Percentiles rank a stretch among this genome's conserved stretches.
Conservation (phyloP, 768 basidiomycete genomes). For the Kwoniella pini region DNA sequence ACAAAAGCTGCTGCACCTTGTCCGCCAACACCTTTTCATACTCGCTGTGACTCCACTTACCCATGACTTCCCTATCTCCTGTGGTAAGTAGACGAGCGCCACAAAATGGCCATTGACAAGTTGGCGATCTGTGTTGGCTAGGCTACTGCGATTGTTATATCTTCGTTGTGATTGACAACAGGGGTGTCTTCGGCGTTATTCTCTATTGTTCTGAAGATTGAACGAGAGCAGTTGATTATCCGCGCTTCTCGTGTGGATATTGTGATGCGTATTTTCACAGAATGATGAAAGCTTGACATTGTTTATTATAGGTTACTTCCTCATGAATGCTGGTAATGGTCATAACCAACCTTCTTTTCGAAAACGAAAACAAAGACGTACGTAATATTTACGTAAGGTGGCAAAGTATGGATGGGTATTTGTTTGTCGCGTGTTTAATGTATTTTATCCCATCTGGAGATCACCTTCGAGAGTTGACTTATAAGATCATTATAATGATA, state of each 20-base stretch:
- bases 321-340: too few species aligned
- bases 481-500: neutral
- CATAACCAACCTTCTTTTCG: neutral
- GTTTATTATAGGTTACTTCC: too few species aligned
- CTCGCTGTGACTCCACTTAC: conserved; percentile 31
- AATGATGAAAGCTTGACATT: too few species aligned
- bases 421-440: neutral
- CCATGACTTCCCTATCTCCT: conserved; percentile 24
- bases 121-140: too few species aligned
- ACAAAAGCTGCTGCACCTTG: conserved; percentile 35
- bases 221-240: too few species aligned
- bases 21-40: conserved; percentile 26
- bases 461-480: neutral
- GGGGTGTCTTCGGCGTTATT: too few species aligned
- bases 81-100: too few species aligned
- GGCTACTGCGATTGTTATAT: too few species aligned
- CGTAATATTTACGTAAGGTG: neutral
- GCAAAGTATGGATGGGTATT: neutral
- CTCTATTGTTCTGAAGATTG: neutral
- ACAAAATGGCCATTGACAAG: too few species aligned
- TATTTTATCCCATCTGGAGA: conserved; percentile 10
- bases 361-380: neutral
- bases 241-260: too few species aligned
- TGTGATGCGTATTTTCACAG: too few species aligned
- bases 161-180: too few species aligned